These are phyloP conservation scores for Chytriomyces confervae DNA, from an alignment of 192 early-diverging fungal genomes.

Conservation along the genomic window DNA sequence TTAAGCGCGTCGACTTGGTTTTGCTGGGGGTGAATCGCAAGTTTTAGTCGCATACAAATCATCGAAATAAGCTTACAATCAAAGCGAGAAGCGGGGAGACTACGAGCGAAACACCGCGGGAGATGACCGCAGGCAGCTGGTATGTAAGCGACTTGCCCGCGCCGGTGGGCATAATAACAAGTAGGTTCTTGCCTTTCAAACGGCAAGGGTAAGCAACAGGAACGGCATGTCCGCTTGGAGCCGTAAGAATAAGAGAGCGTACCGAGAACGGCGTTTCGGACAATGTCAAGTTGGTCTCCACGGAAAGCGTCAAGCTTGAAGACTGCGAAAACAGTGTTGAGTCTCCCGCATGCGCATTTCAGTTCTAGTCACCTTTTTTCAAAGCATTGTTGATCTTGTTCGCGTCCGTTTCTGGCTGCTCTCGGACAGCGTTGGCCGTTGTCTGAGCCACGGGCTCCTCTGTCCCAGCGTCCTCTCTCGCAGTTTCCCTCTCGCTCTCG, in stretches of 20 bases:
- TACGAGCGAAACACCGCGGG: conserved; percentile 50
- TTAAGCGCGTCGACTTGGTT: conserved; percentile 56
- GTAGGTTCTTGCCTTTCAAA: conserved; percentile 39
- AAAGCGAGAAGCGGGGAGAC: conserved; percentile 52
- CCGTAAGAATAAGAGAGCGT: not conserved
- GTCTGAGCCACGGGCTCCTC: not conserved
- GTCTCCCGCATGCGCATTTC: too few species aligned
- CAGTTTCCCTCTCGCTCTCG: too few species aligned
- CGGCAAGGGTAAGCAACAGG: not conserved
- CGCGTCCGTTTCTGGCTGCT: not conserved
- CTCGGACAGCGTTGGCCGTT: not conserved
- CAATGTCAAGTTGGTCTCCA: conserved; percentile 43
- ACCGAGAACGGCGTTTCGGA: conserved; percentile 44
- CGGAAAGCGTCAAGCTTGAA: conserved; percentile 49
- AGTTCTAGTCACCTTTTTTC: too few species aligned
- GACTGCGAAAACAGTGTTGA: conserved; percentile 14
- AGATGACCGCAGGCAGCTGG: conserved; percentile 57
- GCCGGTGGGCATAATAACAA: conserved; percentile 62
- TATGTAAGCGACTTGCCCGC: conserved; percentile 57
- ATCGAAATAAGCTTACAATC: not conserved
- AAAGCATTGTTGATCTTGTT: too few species aligned
- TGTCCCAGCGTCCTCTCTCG: not conserved
- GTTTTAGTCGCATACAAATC: not conserved
- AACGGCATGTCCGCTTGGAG: not conserved
- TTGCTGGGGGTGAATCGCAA: conserved; percentile 38